phyloP scores from a whole-genome alignment of 495 filamentous ascomycete genomes.

The Neurospora tetraspora region DNA sequence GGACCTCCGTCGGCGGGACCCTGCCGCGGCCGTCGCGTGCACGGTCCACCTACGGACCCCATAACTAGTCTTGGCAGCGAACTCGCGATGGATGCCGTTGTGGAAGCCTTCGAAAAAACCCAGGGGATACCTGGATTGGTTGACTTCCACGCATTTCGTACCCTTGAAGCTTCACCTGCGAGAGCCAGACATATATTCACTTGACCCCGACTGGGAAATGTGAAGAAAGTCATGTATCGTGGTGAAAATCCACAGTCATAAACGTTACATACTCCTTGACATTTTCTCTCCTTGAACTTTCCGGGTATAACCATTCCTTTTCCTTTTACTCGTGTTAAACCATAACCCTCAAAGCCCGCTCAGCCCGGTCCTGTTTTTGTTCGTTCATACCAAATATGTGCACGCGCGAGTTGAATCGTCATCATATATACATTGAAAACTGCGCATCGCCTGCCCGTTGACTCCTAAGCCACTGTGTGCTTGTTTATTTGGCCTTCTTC shows the following conservation, averaged over 20 bases:
- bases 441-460: not conserved
- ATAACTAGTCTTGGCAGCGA: not conserved
- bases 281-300: not conserved
- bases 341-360: not conserved
- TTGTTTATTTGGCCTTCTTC: conserved; percentile 7
- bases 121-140: not conserved
- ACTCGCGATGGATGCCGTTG: not conserved
- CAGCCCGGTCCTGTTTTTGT: not conserved
- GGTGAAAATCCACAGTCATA: no score
- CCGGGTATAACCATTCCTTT: not conserved
- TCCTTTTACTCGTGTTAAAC: not conserved
- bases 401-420: not conserved
- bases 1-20: not conserved
- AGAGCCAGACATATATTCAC: no score
- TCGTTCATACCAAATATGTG: not conserved
- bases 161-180: not conserved
- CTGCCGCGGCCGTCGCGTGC: not conserved
- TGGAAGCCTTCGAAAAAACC: not conserved
- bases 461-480: not conserved
- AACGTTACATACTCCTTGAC: not conserved
- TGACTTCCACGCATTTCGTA: not conserved
- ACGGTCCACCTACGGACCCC: not conserved
- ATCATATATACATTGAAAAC: not conserved
- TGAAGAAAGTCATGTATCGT: no score
- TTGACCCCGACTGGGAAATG: no score